A percentile compares a stretch with the other conserved stretches of the same genome.
phyloP scores from a whole-genome alignment of 768 basidiomycete species.

The Tubosaeta sp. region DNA sequence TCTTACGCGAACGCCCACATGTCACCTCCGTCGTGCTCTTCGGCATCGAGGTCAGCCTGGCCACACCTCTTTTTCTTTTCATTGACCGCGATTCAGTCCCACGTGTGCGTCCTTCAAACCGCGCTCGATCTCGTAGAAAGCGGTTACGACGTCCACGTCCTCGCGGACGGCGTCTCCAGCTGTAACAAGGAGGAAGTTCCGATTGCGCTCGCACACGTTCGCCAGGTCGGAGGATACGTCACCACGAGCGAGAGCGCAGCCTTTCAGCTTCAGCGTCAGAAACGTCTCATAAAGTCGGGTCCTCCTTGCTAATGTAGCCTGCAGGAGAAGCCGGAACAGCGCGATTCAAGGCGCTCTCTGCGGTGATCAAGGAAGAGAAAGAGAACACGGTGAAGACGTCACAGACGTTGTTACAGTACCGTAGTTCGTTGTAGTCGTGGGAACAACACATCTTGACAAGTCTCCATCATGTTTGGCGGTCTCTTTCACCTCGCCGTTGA shows the following conservation, averaged over 20 bases:
- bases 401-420: conserved; percentile 29
- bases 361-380: conserved; percentile 75
- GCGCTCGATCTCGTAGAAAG: conserved; percentile 58
- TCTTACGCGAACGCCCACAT: conserved; percentile 45
- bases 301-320: conserved; percentile 11
- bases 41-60: conserved; percentile 74
- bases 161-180: conserved; percentile 84
- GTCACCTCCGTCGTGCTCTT: conserved; percentile 68
- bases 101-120: conserved; percentile 87
- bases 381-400: conserved; percentile 46
- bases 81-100: conserved; percentile 50
- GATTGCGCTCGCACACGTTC: conserved; percentile 64
- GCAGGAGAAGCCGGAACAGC: conserved; percentile 57
- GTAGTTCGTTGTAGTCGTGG: conserved; percentile 23
- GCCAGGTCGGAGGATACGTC: conserved; percentile 69
- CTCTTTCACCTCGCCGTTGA: conserved; percentile 70
- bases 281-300: conserved; percentile 6
- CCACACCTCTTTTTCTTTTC: neutral
- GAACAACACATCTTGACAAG: conserved; percentile 7
- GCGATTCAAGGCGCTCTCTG: conserved; percentile 68
- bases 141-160: conserved; percentile 56
- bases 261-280: conserved; percentile 68
- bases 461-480: conserved; percentile 25
- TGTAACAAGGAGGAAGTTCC: conserved; percentile 78
- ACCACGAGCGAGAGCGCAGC: conserved; percentile 78